phyloP scores from a whole-genome alignment of 1,284 basidiomycete species.

The Golubevia sp. region DNA sequence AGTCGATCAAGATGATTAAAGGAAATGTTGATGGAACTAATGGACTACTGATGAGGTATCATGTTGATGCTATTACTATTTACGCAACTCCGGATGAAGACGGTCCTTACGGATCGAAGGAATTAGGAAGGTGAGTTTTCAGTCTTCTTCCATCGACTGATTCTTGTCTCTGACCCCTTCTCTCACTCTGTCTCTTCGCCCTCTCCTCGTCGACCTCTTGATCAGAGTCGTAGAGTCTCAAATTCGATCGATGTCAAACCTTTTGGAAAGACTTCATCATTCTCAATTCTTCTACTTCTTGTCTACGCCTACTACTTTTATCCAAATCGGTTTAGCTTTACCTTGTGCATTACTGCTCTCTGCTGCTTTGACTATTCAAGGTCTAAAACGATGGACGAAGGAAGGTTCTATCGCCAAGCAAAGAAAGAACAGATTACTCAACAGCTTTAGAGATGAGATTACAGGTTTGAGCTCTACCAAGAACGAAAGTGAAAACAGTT shows the following conservation, averaged over 20 bases:
- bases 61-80: neutral
- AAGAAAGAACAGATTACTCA: slow-evolving; percentile 1
- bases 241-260: slow-evolving; percentile 50
- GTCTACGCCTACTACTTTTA: slow-evolving; percentile 31
- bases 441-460: neutral
- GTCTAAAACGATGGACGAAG: slow-evolving; percentile 15
- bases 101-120: neutral
- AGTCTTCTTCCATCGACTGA: neutral
- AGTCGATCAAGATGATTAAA: no score
- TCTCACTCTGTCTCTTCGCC: no score
- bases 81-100: neutral
- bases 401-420: slow-evolving; percentile 7
- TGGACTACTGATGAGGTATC: neutral
- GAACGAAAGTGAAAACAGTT: no score
- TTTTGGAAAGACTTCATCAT: slow-evolving; percentile 57
- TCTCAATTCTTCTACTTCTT: slow-evolving; percentile 60
- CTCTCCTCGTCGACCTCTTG: neutral
- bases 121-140: neutral
- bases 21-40: no score
- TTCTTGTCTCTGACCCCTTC: no score
- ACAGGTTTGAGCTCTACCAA: no score
- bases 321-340: slow-evolving; percentile 42
- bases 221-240: slow-evolving; percentile 32
- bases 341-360: slow-evolving; percentile 40
- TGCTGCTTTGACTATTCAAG: slow-evolving; percentile 38